Evolutionary conservation across 1,139 yeast species (phyloP).

Genomic region (Zygosaccharomyces sapae): DNA sequence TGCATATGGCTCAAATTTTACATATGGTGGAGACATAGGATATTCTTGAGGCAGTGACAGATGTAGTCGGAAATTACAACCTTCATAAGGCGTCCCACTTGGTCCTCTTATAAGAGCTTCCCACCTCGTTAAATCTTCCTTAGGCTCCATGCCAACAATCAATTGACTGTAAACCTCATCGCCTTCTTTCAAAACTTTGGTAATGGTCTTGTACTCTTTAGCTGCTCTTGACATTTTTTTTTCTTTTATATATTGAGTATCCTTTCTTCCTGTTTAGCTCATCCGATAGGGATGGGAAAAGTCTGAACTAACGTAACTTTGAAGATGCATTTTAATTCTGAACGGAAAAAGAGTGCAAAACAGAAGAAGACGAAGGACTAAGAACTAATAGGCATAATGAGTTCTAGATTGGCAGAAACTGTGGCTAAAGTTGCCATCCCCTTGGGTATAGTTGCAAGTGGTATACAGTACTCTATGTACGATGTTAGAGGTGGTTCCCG

Average conservation of each 20-base stretch:
- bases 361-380: constrained; percentile 2
- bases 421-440: constrained; percentile 56
- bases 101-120: constrained; percentile 58
- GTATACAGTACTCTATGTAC: constrained; percentile 71
- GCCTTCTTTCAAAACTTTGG: constrained; percentile 37
- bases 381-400: constrained; percentile 5
- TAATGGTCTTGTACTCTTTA: constrained; percentile 43
- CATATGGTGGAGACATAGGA: constrained; percentile 67
- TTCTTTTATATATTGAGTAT: background rate
- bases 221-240: constrained; percentile 20
- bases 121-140: constrained; percentile 52
- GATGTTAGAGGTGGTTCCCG: constrained; percentile 96
- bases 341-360: constrained; percentile 7
- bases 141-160: constrained; percentile 46
- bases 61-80: constrained; percentile 55
- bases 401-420: constrained; percentile 23
- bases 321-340: background rate
- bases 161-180: constrained; percentile 34
- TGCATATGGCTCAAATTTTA: constrained; percentile 47
- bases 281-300: constrained; percentile 6
- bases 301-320: background rate
- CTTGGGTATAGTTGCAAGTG: constrained; percentile 60
- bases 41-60: constrained; percentile 53
- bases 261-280: background rate
- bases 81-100: constrained; percentile 47